phyloP scores from a whole-genome alignment of 208 protist species.

The Trypanosoma theileri region DNA sequence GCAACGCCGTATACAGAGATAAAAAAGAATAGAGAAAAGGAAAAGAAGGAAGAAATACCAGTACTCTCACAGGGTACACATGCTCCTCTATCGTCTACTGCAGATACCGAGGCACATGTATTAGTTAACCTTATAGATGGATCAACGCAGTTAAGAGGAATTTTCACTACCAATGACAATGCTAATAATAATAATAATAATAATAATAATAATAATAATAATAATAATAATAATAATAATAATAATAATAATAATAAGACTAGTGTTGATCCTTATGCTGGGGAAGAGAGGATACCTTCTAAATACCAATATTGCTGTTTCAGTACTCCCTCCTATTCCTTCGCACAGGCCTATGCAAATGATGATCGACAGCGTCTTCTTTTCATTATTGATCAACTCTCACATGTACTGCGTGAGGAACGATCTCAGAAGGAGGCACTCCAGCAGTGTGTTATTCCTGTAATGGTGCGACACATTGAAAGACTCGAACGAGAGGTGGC shows the following conservation, averaged over 20 bases:
- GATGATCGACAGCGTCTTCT: slow-evolving; percentile 23
- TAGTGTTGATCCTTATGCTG: not conserved
- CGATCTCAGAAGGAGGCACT: slow-evolving; percentile 14
- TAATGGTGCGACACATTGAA: slow-evolving; percentile 20
- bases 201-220: not conserved
- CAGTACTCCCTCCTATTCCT: slow-evolving; percentile 16
- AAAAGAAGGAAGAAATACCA: not conserved
- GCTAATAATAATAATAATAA: not conserved
- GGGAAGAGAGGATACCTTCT: too few relatives aligned
- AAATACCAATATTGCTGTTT: too few relatives aligned
- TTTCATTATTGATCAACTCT: slow-evolving; percentile 31
- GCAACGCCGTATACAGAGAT: not conserved
- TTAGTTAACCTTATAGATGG: slow-evolving; percentile 14
- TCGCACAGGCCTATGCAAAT: slow-evolving; percentile 26
- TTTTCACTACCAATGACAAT: not conserved
- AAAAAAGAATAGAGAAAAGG: not conserved
- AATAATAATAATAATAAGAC: not conserved
- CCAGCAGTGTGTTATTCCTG: slow-evolving; percentile 16
- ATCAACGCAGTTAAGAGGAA: not conserved
- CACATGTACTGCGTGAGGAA: slow-evolving; percentile 18
- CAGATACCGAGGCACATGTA: slow-evolving; percentile 6
- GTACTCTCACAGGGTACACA: not conserved
- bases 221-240: not conserved
- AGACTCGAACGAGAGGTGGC: slow-evolving; percentile 6
- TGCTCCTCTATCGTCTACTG: not conserved